Evolutionary conservation across 208 protist genomes (phyloP).

Genomic region (Leishmania arabica): DNA sequence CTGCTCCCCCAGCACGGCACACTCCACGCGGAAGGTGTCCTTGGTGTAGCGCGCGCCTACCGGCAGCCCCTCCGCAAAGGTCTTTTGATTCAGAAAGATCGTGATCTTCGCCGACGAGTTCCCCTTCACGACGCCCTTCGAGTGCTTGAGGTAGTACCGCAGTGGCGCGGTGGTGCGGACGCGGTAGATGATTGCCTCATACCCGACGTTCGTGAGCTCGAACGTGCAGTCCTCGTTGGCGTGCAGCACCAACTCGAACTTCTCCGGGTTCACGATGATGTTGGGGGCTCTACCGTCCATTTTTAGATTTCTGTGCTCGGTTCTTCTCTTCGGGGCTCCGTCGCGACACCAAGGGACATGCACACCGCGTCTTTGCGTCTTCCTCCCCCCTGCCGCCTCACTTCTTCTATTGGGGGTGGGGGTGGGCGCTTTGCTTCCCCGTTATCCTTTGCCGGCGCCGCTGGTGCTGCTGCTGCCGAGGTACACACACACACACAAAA

Average conservation of each 20-base stretch:
- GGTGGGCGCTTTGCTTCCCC: neutral
- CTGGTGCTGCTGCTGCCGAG: neutral
- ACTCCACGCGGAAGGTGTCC: constrained; percentile 85
- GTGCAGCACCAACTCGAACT: constrained; percentile 54
- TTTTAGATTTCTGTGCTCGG: constrained; percentile 27
- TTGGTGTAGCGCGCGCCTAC: constrained; percentile 28
- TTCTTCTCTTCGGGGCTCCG: neutral
- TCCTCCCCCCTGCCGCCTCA: neutral
- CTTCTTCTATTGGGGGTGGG: neutral
- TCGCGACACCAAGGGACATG: neutral
- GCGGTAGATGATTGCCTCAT: constrained; percentile 73
- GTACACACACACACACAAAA: neutral
- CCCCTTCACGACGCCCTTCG: constrained; percentile 72
- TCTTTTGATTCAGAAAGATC: constrained; percentile 61
- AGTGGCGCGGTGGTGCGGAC: constrained; percentile 68
- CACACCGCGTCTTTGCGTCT: neutral
- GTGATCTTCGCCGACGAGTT: constrained; percentile 60
- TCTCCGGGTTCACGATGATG: constrained; percentile 56
- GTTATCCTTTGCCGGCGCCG: too few species aligned
- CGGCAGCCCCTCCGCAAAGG: constrained; percentile 23
- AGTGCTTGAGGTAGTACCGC: constrained; percentile 76
- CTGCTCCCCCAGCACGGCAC: constrained; percentile 45
- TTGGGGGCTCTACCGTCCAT: constrained; percentile 38
- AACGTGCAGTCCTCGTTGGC: constrained; percentile 72
- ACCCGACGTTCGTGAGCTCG: constrained; percentile 79